These are phyloP conservation scores for Globisporangium lucens DNA, from an alignment of 352 stramenopile genomes.

Conservation along the genomic window DNA sequence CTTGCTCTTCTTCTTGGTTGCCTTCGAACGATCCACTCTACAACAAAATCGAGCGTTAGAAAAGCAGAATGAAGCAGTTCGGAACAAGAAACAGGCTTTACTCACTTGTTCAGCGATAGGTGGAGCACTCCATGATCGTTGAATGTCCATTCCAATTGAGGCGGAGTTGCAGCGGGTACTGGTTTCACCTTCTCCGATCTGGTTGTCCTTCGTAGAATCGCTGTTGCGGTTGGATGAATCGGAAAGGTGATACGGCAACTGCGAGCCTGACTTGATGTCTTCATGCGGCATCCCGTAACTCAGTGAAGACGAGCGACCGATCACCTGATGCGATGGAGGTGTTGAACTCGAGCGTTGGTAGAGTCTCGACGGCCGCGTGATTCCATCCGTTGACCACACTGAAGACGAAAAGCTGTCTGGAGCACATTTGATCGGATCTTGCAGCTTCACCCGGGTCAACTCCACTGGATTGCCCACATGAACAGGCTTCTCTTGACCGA, in stretches of 20 bases:
- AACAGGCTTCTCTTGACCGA: conserved; percentile 33
- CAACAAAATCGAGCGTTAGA: not conserved
- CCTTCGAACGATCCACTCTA: conserved; percentile 22
- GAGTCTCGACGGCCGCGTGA: conserved; percentile 45
- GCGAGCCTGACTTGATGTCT: conserved; percentile 5
- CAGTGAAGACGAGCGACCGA: not conserved
- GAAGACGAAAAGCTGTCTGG: conserved; percentile 29
- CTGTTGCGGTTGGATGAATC: not conserved
- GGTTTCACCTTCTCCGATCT: not conserved
- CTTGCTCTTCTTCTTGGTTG: conserved; percentile 40
- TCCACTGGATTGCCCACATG: conserved; percentile 46
- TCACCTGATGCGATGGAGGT: conserved; percentile 19
- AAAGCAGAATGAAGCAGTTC: not conserved
- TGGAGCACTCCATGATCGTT: conserved; percentile 47
- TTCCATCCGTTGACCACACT: conserved; percentile 63
- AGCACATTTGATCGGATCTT: conserved; percentile 38
- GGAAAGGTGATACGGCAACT: conserved; percentile 2
- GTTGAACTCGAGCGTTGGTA: conserved; percentile 44
- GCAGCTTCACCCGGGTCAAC: conserved; percentile 52
- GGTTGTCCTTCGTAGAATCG: conserved; percentile 6
- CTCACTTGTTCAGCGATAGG: conserved; percentile 38
- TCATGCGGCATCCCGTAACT: conserved; percentile 1
- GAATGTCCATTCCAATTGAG: conserved; percentile 25
- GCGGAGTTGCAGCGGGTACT: not conserved
- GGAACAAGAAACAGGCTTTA: not conserved